Base-by-base conservation (phyloP, 192 early-diverging fungal species). In the Backusella tarrabulga region DNA sequence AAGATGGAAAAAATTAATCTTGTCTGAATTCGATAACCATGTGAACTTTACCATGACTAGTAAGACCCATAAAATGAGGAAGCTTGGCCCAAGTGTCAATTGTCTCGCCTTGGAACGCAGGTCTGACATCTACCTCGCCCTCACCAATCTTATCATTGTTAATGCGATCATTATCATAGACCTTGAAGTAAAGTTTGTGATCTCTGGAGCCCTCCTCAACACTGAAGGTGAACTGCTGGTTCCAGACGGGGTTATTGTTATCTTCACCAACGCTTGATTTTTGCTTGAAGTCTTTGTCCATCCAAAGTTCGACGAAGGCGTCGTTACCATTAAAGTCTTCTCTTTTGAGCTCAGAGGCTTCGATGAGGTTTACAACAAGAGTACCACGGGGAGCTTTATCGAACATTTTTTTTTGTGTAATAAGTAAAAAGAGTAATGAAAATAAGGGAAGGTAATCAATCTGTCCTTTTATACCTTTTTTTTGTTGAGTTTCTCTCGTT, bases 131-230 rank as follows among this genome's bases (percentile, higher is more conserved):
- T 32, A 83, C 36, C 0, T 41, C 71, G 11, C 73, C 70, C 17
- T 83, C 74, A 19, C 82, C 82, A 71, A 86, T 79, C 77, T 84
- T 80, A 34, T 83, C 82, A 29, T 80, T 74, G 1, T 67, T 52
- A 63, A 86, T 63, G 0, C 67, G 69, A 67, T 84, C 82, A 42
- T 52, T 68, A 52, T 86, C 85, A 8, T 77, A 46, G 6, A 77
- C 85, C 72, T 81, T 79, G 52, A 84, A 67, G 23, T 86, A 71
- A 6, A 86, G 75, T 21, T 80, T 82, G 52, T 80, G 78, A 34
- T 69, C 68, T 9, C 38, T 63, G 29, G 73, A 70, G 14, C 78
- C 78, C 23, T 68, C 35, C 1, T 44, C 54, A 21, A 79, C 17
- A 19, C 15, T 68, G 73, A 79, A 79, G 15, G 68, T 79, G 52